phyloP scores from a whole-genome alignment of 2,329 filamentous ascomycete genomes.

The Botrytis medusae region DNA sequence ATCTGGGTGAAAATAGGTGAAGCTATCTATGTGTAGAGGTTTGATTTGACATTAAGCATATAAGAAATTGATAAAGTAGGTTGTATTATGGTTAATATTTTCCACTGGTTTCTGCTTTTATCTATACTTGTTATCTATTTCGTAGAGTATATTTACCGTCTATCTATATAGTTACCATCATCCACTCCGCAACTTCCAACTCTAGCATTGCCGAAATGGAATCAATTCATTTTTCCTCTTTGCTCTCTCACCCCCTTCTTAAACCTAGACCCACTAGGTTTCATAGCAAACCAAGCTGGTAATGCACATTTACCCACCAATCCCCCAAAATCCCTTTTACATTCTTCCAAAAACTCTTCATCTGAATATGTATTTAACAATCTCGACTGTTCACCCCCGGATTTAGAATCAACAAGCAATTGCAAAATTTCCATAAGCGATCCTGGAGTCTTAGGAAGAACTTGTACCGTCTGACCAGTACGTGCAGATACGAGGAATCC shows the following conservation, averaged over 20 bases:
- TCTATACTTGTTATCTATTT: neutral
- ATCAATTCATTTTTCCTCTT: neutral
- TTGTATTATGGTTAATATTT: neutral
- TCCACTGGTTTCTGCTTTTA: neutral
- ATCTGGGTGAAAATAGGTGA: too few relatives aligned
- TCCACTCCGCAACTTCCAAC: neutral
- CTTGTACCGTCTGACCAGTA: conserved; percentile 18
- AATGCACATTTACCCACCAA: conserved; percentile 18
- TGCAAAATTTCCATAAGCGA: conserved; percentile 3
- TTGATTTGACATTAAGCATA: too few relatives aligned
- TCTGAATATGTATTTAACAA: conserved; percentile 15
- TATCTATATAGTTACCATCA: neutral
- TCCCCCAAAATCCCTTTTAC: neutral
- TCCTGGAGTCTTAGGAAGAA: neutral
- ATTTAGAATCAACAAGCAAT: conserved; percentile 13
- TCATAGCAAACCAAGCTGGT: conserved; percentile 21
- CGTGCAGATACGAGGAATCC: conserved; percentile 17
- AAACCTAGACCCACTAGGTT: neutral
- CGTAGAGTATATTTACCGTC: neutral
- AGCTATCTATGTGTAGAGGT: too few relatives aligned
- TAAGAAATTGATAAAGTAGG: rapidly evolving
- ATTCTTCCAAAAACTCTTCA: conserved; percentile 15
- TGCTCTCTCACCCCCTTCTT: neutral
- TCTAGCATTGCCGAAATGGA: too few relatives aligned
- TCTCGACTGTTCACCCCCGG: neutral